Evolutionary conservation across 2,329 filamentous ascomycete genomes (phyloP).

Genomic region (Pseudogymnoascus sp.): DNA sequence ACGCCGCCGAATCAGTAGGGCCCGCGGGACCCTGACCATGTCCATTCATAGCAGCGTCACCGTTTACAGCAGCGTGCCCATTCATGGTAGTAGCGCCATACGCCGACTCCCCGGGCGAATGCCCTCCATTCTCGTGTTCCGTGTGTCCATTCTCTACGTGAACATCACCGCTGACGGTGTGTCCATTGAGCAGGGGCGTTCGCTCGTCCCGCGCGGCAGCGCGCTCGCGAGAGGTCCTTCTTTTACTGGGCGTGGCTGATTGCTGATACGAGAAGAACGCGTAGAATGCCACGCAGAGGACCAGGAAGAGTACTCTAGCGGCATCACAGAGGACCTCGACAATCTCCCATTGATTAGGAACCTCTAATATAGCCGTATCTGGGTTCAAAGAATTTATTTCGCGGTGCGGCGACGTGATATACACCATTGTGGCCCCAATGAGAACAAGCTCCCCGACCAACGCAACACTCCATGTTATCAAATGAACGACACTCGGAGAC

Average conservation of each 20-base stretch:
- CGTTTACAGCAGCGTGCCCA: conserved; percentile 27
- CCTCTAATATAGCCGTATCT: conserved; percentile 29
- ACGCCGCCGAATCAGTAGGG: conserved; percentile 59
- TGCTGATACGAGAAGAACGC: conserved; percentile 35
- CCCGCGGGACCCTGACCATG: conserved; percentile 33
- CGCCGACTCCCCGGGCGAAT: conserved; percentile 19
- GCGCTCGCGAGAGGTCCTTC: conserved; percentile 36
- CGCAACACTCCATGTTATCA: conserved; percentile 68
- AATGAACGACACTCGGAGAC: conserved; percentile 71
- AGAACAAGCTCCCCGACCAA: conserved; percentile 66
- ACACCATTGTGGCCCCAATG: conserved; percentile 55
- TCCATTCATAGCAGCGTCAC: conserved; percentile 39
- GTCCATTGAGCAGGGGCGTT: conserved; percentile 48
- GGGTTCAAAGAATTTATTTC: conserved; percentile 37
- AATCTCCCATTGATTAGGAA: conserved; percentile 45
- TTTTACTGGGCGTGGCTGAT: conserved; percentile 29
- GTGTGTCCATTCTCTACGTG: conserved; percentile 16
- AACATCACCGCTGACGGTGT: conserved; percentile 13
- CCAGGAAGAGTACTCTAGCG: conserved; percentile 58
- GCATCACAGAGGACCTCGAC: conserved; percentile 59
- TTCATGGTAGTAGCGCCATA: conserved; percentile 30
- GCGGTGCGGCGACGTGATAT: conserved; percentile 60
- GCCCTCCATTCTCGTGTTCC: conserved; percentile 19
- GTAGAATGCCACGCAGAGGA: conserved; percentile 47
- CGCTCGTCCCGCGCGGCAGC: conserved; percentile 42